A percentile compares a stretch with the other conserved stretches of the same genome.
Evolutionary conservation across 306 rosid genomes (phyloP).

Genomic region (Vigna unguiculata): DNA sequence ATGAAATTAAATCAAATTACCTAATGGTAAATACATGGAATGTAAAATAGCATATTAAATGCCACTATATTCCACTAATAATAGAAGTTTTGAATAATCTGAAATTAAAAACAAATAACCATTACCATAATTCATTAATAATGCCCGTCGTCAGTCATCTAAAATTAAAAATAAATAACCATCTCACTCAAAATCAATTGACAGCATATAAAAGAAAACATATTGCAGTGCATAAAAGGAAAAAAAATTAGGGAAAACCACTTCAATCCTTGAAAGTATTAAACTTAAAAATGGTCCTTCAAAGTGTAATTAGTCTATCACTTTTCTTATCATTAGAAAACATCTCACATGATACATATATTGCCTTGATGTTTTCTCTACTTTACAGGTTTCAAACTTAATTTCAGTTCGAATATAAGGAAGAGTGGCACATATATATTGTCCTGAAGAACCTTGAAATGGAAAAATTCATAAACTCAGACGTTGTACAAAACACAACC

Average conservation of each 20-base stretch:
- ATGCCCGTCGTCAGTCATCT: neutral
- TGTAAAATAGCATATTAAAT: constrained; percentile 1
- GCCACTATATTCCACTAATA: constrained; percentile 4
- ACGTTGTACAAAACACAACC: neutral
- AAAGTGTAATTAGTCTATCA: no score
- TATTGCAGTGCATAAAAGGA: neutral
- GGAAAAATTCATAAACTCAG: constrained; percentile 25
- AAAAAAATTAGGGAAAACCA: neutral
- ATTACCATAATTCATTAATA: constrained; percentile 7
- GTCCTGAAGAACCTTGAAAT: constrained; percentile 94
- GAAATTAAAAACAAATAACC: neutral
- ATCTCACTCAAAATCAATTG: constrained; percentile 30
- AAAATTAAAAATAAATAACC: constrained; percentile 7
- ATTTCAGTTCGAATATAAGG: constrained; percentile 91
- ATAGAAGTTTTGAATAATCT: neutral
- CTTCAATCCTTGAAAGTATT: no score
- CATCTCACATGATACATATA: no score
- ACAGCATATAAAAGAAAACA: neutral
- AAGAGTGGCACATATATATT: constrained; percentile 90
- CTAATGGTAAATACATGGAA: neutral
- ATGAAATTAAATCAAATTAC: constrained; percentile 8
- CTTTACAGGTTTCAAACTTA: no score
- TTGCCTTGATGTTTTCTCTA: no score
- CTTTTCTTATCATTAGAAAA: no score
- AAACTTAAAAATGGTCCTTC: no score